phyloP scores from a whole-genome alignment of 2,329 filamentous ascomycete species.

The Cladophialophora exuberans region DNA sequence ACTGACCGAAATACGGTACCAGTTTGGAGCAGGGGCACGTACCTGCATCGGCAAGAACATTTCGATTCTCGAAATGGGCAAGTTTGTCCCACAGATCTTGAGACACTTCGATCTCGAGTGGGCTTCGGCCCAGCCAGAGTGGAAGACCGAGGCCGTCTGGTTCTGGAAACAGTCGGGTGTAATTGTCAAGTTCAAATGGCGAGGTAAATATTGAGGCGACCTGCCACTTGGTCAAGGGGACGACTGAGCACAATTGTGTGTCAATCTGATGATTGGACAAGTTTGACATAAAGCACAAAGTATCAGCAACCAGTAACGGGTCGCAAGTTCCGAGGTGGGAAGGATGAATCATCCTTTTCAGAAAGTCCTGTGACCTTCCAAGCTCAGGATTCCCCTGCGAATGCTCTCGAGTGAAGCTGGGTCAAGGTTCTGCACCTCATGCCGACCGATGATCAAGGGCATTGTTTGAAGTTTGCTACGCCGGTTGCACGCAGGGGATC shows the following conservation, averaged over 20 bases:
- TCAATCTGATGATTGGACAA: no score
- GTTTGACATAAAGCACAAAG: no score
- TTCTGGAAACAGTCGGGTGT: slow-evolving; percentile 17
- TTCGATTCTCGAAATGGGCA: slow-evolving; percentile 22
- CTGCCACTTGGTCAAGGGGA: no score
- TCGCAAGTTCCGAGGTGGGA: no score
- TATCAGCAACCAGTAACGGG: no score
- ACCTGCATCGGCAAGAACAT: slow-evolving; percentile 27
- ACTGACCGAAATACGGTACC: not conserved
- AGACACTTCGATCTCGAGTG: slow-evolving; percentile 21
- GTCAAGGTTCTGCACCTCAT: no score
- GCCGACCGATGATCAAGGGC: no score
- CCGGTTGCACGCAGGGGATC: no score
- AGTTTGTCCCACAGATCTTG: slow-evolving; percentile 26
- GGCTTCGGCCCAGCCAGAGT: slow-evolving; percentile 11
- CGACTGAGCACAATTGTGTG: no score
- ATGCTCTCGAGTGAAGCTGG: not conserved
- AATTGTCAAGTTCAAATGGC: slow-evolving; percentile 8
- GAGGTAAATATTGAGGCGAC: slow-evolving; percentile 1
- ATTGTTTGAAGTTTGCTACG: no score
- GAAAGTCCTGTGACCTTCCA: no score
- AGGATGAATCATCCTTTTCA: no score
- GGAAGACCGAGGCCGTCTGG: slow-evolving; percentile 18
- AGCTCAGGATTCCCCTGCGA: not conserved
- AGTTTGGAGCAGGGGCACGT: slow-evolving; percentile 52